phyloP scores from a whole-genome alignment of 805 yeast genomes.

The Candida stauntonica region DNA sequence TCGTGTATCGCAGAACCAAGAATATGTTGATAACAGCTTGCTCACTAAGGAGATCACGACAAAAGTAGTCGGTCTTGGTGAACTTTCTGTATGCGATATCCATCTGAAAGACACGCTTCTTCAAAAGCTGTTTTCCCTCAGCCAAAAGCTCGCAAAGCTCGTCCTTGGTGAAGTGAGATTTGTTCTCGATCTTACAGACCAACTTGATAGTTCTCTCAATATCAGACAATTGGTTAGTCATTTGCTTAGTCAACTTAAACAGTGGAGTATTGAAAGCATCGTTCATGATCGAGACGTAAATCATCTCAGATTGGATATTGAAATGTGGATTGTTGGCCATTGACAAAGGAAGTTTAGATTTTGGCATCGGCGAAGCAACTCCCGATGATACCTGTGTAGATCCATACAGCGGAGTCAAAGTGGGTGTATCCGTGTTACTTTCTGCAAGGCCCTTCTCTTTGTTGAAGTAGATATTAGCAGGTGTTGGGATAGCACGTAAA shows the following conservation, averaged over 20 bases:
- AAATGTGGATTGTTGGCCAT: slow-evolving; percentile 7
- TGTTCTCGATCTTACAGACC: not conserved
- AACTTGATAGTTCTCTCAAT: slow-evolving; percentile 16
- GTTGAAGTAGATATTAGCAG: slow-evolving; percentile 14
- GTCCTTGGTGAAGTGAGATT: not conserved
- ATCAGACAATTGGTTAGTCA: slow-evolving; percentile 28
- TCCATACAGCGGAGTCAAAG: slow-evolving; percentile 1
- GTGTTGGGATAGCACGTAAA: slow-evolving; percentile 36
- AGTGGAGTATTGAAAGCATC: slow-evolving; percentile 30
- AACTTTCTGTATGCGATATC: slow-evolving; percentile 35
- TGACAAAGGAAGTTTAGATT: slow-evolving; percentile 10
- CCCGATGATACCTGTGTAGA: slow-evolving; percentile 24
- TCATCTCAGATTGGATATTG: slow-evolving; percentile 11
- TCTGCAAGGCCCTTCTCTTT: not conserved
- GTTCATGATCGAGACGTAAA: slow-evolving; percentile 29
- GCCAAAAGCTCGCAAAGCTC: slow-evolving; percentile 5
- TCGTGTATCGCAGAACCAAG: slow-evolving; percentile 36
- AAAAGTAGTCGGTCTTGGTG: slow-evolving; percentile 33
- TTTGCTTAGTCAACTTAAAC: slow-evolving; percentile 28
- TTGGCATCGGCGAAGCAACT: slow-evolving; percentile 33
- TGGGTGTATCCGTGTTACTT: slow-evolving; percentile 4
- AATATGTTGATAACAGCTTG: slow-evolving; percentile 36
- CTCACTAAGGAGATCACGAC: slow-evolving; percentile 32
- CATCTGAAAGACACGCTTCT: slow-evolving; percentile 28
- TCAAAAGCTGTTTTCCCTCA: slow-evolving; percentile 22